These are phyloP conservation scores for Xylaria castorea DNA, from an alignment of 495 filamentous ascomycete genomes.

Conservation along the genomic window DNA sequence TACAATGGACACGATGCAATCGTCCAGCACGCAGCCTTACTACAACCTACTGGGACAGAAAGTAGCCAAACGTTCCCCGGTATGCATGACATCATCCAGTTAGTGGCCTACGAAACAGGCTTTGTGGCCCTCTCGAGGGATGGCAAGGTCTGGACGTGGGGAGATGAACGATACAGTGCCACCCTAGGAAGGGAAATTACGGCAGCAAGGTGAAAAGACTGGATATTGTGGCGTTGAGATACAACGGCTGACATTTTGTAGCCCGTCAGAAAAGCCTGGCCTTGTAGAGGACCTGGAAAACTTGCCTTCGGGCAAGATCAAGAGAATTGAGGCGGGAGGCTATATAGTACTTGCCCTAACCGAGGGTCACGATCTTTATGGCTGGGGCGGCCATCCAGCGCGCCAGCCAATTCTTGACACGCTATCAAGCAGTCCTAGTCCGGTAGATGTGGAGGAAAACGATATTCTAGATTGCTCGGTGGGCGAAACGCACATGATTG, in stretches of 20 bases:
- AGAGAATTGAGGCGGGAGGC: conserved; percentile 61
- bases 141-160: conserved; percentile 65
- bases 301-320: conserved; percentile 57
- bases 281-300: conserved; percentile 56
- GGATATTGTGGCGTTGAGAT: neutral
- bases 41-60: conserved; percentile 19
- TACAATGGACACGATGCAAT: conserved; percentile 36
- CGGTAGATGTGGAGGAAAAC: conserved; percentile 47
- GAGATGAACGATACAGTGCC: conserved; percentile 60
- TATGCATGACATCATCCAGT: conserved; percentile 44
- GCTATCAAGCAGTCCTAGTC: conserved; percentile 40
- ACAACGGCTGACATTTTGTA: conserved; percentile 32
- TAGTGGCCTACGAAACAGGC: conserved; percentile 57
- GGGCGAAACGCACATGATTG: conserved; percentile 64
- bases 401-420: conserved; percentile 30
- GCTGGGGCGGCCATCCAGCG: conserved; percentile 62
- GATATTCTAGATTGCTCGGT: conserved; percentile 63
- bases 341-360: conserved; percentile 65
- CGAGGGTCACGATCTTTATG: conserved; percentile 63
- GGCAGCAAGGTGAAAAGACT: conserved; percentile 37
- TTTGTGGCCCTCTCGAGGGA: conserved; percentile 58
- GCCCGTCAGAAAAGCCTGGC: conserved; percentile 51
- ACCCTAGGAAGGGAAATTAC: conserved; percentile 55
- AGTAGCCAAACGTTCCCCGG: conserved; percentile 31
- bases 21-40: conserved; percentile 35